These are phyloP conservation scores for Glycyrrhiza uralensis DNA, from an alignment of 306 rosid genomes.

Conservation along the genomic window DNA sequence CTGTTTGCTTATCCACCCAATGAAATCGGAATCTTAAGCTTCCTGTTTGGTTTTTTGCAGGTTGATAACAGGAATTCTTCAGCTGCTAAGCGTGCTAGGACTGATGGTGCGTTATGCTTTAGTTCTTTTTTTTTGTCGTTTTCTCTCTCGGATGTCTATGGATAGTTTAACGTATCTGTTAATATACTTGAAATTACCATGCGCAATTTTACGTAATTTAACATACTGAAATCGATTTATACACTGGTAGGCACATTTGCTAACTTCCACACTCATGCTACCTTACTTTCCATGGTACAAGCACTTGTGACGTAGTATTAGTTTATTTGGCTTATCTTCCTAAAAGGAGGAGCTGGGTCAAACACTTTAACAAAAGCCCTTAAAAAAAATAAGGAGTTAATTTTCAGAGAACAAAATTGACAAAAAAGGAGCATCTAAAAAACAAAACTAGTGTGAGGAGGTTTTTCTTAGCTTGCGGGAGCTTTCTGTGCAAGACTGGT, in stretches of 20 bases:
- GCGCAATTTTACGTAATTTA: neutral
- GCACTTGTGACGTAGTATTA: neutral
- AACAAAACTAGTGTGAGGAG: too few species aligned
- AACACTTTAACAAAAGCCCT: too few species aligned
- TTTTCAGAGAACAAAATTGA: too few species aligned
- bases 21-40: neutral
- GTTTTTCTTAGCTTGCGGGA: too few species aligned
- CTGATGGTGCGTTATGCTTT: slow-evolving; percentile 61
- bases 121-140: neutral
- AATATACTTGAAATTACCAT: neutral
- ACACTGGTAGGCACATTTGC: neutral
- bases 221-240: neutral
- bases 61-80: slow-evolving; percentile 95
- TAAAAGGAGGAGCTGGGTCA: too few species aligned
- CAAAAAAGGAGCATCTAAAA: too few species aligned
- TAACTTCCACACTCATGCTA: neutral
- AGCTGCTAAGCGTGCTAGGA: slow-evolving; percentile 96
- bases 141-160: neutral
- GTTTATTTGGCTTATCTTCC: too few species aligned
- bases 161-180: neutral
- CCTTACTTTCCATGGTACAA: neutral
- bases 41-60: slow-evolving; percentile 33
- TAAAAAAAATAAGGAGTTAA: too few species aligned
- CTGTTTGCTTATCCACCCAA: neutral
- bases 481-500: too few species aligned